A percentile compares a stretch with the other conserved stretches of the same genome.
Conservation (phyloP, 2,329 filamentous ascomycete species). For the Westerdykella aurantiaca region DNA sequence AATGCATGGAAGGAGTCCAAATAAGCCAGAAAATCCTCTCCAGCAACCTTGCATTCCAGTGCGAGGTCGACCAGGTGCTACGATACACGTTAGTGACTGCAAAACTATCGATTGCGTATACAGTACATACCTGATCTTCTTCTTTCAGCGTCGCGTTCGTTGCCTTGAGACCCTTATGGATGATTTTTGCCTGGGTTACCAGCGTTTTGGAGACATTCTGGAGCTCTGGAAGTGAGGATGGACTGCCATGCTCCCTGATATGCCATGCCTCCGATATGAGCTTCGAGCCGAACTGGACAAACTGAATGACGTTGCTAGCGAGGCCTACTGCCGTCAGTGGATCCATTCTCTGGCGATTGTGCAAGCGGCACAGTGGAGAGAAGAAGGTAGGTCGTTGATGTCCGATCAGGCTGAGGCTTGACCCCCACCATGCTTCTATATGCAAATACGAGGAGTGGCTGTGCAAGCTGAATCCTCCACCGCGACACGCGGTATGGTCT, state of each 20-base stretch:
- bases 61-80: constrained; percentile 8
- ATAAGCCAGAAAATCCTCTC: constrained; percentile 6
- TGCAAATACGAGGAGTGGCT: too few relatives aligned
- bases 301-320: constrained; percentile 14
- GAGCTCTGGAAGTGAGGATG: constrained; percentile 2
- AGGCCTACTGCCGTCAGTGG: constrained; percentile 12
- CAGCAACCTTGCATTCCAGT: constrained; percentile 5
- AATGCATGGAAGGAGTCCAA: constrained; percentile 1
- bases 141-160: neutral
- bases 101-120: neutral
- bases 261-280: constrained; percentile 4
- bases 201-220: constrained; percentile 1
- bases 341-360: constrained; percentile 6
- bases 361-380: too few relatives aligned
- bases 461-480: too few relatives aligned
- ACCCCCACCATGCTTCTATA: too few relatives aligned
- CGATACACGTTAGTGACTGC: neutral
- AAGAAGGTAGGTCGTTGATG: too few relatives aligned
- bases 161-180: neutral
- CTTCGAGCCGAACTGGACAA: constrained; percentile 7
- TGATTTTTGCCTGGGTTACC: constrained; percentile 1
- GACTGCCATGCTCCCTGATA: constrained; percentile 4
- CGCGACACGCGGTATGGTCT: too few relatives aligned
- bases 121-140: constrained; percentile 7
- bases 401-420: too few relatives aligned